Evolutionary conservation across 2,329 filamentous ascomycete genomes (phyloP), one percentile per base, ranked within the genome.

Genomic region (Fusarium sp.): DNA sequence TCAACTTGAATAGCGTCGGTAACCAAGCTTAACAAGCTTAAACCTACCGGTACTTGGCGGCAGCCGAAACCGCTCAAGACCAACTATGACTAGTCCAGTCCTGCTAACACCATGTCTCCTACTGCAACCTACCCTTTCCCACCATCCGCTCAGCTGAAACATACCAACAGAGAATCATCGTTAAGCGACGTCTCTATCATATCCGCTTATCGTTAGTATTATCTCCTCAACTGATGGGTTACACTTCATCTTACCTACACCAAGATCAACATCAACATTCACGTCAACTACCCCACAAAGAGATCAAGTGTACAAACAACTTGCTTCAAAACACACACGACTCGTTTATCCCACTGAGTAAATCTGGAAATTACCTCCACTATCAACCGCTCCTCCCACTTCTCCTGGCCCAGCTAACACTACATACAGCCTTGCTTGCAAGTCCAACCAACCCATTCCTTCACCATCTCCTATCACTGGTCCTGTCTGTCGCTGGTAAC

Each of bases 321-420:
- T 33, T 33, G 29, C 31, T 44, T 29, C 29, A 62, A 62, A 72
- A 42, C 40, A 61, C 40, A 61, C 27, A 49, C 53, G n/a, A 33
- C 42, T 42, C 42, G 24, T 40, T 57, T 70, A 31, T 62, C 72
- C 51, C 16, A 20, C 62, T 73, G 57, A 62, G 40, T 40, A 69
- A 64, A 70, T 36, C 66, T 73, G 68, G 62, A 72, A 69, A 74
- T 73, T 75, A 75, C 72, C 70, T 73, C 72, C 72, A 17, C 72
- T 67, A 64, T 68, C 42, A 46, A 46, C 42, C 40, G 11, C 20
- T 44, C 14, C n/a, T 22, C 14, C 31, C 38, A 59, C 69, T 68
- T 33, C 61, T 35, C 58, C 46, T 57, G 42, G 49, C 40, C 64
- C 49, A 51, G 57, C 66, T 59, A 63, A 61, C 38, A 67, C 38